A percentile compares a stretch with the other conserved stretches of the same genome.
These are phyloP conservation scores for Phytophthora rubi DNA, from an alignment of 352 stramenopile species.

Conservation along the genomic window DNA sequence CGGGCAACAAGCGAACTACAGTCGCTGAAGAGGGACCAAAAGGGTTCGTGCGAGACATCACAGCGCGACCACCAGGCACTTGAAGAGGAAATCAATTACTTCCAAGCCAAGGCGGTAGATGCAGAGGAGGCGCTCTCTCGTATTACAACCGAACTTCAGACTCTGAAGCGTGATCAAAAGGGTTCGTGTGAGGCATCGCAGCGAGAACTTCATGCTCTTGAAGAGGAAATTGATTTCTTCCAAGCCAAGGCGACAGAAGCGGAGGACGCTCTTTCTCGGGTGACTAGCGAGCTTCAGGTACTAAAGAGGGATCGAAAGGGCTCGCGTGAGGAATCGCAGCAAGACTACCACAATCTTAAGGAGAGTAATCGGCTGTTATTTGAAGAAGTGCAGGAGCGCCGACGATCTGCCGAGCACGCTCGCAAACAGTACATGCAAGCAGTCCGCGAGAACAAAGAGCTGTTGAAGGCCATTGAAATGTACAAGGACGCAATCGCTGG, in stretches of 20 bases:
- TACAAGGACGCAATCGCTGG: slow-evolving; percentile 66
- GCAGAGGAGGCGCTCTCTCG: slow-evolving; percentile 45
- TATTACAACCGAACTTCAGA: slow-evolving; percentile 41
- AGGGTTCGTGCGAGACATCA: slow-evolving; percentile 24
- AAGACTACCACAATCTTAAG: slow-evolving; percentile 55
- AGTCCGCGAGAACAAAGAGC: slow-evolving; percentile 70
- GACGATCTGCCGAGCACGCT: slow-evolving; percentile 53
- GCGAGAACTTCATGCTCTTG: slow-evolving; percentile 31
- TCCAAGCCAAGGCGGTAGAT: slow-evolving; percentile 41
- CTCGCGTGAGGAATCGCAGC: slow-evolving; percentile 13
- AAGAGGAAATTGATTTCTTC: slow-evolving; percentile 53
- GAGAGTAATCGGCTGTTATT: slow-evolving; percentile 73
- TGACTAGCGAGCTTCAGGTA: slow-evolving; percentile 40
- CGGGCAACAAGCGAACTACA: slow-evolving; percentile 45
- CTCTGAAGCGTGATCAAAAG: slow-evolving; percentile 33
- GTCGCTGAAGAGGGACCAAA: slow-evolving; percentile 30
- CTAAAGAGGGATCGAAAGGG: slow-evolving; percentile 33
- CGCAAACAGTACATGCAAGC: slow-evolving; percentile 66
- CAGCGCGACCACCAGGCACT: slow-evolving; percentile 24
- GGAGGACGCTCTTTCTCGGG: slow-evolving; percentile 44
- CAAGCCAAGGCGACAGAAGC: slow-evolving; percentile 38
- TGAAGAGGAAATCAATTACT: slow-evolving; percentile 52
- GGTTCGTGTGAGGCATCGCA: slow-evolving; percentile 19
- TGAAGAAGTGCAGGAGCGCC: slow-evolving; percentile 64
- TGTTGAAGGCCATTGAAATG: slow-evolving; percentile 66